Conservation (phyloP, 441 rosid genomes). For the Erysimum pusillum region DNA sequence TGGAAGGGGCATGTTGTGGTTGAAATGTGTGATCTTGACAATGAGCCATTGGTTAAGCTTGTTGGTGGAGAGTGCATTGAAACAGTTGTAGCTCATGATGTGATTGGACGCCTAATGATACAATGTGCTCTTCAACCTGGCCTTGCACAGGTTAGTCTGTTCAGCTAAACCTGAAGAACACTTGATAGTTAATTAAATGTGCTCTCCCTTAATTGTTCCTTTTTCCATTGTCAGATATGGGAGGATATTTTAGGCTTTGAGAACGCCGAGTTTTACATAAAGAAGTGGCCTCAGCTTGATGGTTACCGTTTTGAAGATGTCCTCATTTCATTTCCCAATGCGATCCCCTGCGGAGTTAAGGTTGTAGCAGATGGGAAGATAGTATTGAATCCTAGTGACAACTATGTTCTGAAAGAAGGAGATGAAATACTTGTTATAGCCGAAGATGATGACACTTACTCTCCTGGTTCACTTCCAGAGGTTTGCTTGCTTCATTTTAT, state of each 20-base stretch:
- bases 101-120: conserved; percentile 95
- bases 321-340: conserved; percentile 84
- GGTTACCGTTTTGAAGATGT: conserved; percentile 77
- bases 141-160: conserved; percentile 77
- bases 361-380: conserved; percentile 85
- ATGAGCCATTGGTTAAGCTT: conserved; percentile 96
- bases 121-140: conserved; percentile 96
- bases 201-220: neutral
- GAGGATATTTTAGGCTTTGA: conserved; percentile 94
- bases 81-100: conserved; percentile 97
- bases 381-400: conserved; percentile 76
- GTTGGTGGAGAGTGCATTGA: conserved; percentile 95
- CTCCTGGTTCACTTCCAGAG: conserved; percentile 86
- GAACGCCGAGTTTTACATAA: conserved; percentile 87
- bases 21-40: conserved; percentile 96
- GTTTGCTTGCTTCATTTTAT: conserved; percentile 50
- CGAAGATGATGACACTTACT: conserved; percentile 88
- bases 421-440: conserved; percentile 96
- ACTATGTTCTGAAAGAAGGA: conserved; percentile 72
- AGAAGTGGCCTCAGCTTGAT: conserved; percentile 87
- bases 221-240: conserved; percentile 70
- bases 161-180: neutral
- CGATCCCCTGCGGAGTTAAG: conserved; percentile 90
- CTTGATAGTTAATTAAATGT: neutral
- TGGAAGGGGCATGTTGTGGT: conserved; percentile 91